Evolutionary conservation across 768 basidiomycete genomes (phyloP).

Genomic region (Mycena capillaripes): DNA sequence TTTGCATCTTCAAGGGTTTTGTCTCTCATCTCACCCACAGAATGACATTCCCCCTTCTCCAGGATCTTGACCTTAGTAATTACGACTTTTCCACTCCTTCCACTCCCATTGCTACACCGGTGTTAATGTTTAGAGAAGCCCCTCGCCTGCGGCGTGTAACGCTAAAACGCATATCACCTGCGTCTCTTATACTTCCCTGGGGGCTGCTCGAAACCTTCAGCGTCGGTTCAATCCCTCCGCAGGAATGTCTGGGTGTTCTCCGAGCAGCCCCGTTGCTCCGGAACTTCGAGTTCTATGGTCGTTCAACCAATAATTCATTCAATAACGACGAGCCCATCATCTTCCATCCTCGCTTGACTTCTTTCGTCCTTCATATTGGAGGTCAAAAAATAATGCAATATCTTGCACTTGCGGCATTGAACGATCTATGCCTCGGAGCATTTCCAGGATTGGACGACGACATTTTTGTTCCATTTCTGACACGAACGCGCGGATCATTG

Average conservation of each 20-base stretch:
- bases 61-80: not conserved
- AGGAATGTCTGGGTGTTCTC: conserved; percentile 5
- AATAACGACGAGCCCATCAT: not conserved
- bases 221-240: not conserved
- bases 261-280: not conserved
- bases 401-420: conserved; percentile 5
- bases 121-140: not conserved
- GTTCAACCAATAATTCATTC: not conserved
- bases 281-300: not conserved
- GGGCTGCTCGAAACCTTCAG: not conserved
- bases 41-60: not conserved
- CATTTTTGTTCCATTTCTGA: not conserved
- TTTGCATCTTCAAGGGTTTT: not conserved
- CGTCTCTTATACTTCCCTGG: not conserved
- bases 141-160: not conserved
- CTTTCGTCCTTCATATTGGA: not conserved
- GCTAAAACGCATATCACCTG: not conserved
- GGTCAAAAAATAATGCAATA: not conserved
- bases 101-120: not conserved
- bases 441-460: not conserved
- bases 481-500: not conserved
- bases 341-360: not conserved
- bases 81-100: too few species aligned
- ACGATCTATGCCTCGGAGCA: not conserved
- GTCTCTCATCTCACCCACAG: not conserved